Conservation (phyloP, 2,329 filamentous ascomycete genomes). For the Ophiocordyceps sinensis region DNA sequence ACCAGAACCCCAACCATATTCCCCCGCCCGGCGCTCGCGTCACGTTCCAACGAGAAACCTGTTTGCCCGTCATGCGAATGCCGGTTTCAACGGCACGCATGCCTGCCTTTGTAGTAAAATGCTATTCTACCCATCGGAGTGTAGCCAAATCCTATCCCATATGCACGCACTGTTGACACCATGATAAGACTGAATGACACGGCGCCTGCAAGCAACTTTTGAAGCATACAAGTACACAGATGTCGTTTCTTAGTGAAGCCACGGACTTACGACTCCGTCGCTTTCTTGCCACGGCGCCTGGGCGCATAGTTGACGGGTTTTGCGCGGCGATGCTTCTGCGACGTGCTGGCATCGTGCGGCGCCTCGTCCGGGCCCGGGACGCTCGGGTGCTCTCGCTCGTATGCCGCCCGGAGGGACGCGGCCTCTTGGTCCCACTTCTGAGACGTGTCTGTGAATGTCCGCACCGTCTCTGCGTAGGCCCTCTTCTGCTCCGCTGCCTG, state of each 20-base stretch:
- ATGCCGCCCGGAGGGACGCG: constrained; percentile 33
- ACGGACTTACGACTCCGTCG: background rate
- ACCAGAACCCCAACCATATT: constrained; percentile 32
- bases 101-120: too few relatives aligned
- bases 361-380: constrained; percentile 10
- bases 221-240: too few relatives aligned
- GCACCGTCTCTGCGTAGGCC: constrained; percentile 41
- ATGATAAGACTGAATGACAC: too few relatives aligned
- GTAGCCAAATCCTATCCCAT: too few relatives aligned
- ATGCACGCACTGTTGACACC: too few relatives aligned
- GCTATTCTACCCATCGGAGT: too few relatives aligned
- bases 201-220: too few relatives aligned
- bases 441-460: constrained; percentile 44
- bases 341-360: constrained; percentile 6
- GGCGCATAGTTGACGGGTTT: constrained; percentile 24
- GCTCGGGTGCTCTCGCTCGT: constrained; percentile 36
- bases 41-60: background rate
- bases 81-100: background rate
- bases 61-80: background rate
- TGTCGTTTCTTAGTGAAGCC: too few relatives aligned
- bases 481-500: constrained; percentile 58
- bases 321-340: constrained; percentile 20
- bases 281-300: background rate
- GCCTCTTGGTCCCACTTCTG: constrained; percentile 61
- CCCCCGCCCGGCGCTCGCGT: background rate